phyloP scores from a whole-genome alignment of 2,329 filamentous ascomycete species.

The Chaetomiaceae sp. region DNA sequence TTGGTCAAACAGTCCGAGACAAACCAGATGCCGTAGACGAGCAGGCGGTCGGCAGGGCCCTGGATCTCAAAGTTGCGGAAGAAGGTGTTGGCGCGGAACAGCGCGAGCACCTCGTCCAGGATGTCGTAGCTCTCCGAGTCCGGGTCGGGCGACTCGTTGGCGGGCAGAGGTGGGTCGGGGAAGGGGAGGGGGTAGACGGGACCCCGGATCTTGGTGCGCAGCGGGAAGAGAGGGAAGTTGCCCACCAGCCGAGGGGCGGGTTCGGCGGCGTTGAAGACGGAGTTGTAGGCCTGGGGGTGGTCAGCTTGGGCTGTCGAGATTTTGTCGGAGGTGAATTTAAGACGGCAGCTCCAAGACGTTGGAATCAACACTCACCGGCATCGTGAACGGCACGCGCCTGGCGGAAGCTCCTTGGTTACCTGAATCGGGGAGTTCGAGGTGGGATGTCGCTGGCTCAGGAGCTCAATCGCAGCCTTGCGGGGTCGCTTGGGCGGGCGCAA shows the following conservation, averaged over 20 bases:
- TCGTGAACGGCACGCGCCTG: constrained; percentile 18
- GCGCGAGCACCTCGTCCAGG: constrained; percentile 83
- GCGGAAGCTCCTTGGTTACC: constrained; percentile 4
- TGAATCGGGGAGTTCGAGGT: not conserved
- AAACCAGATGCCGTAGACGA: constrained; percentile 96
- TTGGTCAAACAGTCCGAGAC: constrained; percentile 85
- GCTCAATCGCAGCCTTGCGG: constrained; percentile 27
- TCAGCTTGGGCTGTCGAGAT: not conserved
- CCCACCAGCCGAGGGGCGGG: constrained; percentile 56
- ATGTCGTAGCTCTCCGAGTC: constrained; percentile 94
- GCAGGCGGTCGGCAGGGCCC: constrained; percentile 84
- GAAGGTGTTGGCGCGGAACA: constrained; percentile 97
- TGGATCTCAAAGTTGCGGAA: constrained; percentile 99
- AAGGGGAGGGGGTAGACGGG: constrained; percentile 78
- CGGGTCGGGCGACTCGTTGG: constrained; percentile 66
- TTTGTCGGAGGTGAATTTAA: not conserved
- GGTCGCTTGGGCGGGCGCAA: constrained; percentile 16
- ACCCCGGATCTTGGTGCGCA: constrained; percentile 92
- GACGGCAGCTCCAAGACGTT: not conserved
- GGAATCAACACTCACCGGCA: constrained; percentile 21
- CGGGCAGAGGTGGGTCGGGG: constrained; percentile 53
- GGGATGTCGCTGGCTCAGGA: constrained; percentile 13
- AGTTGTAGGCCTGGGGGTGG: constrained; percentile 79
- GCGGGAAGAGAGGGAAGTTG: constrained; percentile 91
- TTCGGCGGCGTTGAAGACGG: constrained; percentile 86